These are phyloP conservation scores for Inga leiocalycina DNA, from an alignment of 306 rosid species.

Conservation along the genomic window DNA sequence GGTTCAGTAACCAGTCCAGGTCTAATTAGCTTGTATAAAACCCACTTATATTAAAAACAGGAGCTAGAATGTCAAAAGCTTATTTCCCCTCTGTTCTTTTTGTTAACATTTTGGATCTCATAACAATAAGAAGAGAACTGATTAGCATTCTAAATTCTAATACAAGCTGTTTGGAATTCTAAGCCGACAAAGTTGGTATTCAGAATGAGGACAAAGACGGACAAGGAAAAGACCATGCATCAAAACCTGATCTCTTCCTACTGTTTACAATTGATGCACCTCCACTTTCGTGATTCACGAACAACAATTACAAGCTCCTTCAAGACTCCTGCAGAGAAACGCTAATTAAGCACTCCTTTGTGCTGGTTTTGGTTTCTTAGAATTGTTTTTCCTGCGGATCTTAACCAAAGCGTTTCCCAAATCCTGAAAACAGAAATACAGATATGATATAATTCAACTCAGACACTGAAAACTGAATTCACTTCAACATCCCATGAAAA, in stretches of 20 bases:
- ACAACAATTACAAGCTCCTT: constrained; percentile 11
- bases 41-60: no score
- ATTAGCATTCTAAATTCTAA: not conserved
- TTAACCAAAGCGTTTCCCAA: constrained; percentile 80
- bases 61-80: not conserved
- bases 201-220: not conserved
- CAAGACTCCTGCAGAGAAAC: constrained; percentile 2
- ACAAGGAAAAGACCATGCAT: not conserved
- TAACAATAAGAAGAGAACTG: not conserved
- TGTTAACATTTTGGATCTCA: not conserved
- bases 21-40: no score
- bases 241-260: constrained; percentile 14
- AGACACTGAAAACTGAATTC: not conserved
- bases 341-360: constrained; percentile 40
- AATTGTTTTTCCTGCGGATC: constrained; percentile 84
- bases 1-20: no score
- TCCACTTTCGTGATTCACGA: not conserved
- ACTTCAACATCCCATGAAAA: not conserved
- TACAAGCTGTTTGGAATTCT: not conserved
- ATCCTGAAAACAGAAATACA: constrained; percentile 54
- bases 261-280: constrained; percentile 19
- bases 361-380: constrained; percentile 77
- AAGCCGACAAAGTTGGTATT: not conserved
- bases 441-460: constrained; percentile 21
- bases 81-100: not conserved